Evolutionary conservation across 2,329 filamentous ascomycete species (phyloP).

Genomic region (Diaporthe citriasiana): DNA sequence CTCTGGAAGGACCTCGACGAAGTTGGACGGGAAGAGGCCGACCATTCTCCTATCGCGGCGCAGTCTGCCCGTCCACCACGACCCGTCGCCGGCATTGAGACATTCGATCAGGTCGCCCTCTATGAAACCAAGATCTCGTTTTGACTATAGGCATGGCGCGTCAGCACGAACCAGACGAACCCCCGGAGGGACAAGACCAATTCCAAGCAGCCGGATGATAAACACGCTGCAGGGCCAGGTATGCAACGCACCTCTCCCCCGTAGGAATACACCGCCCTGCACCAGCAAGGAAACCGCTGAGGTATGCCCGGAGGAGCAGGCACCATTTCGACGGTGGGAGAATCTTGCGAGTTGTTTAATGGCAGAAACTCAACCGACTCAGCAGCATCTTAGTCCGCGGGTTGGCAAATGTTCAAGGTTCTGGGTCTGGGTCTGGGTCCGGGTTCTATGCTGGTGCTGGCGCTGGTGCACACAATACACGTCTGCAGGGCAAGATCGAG

Average conservation of each 20-base stretch:
- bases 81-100: conserved; percentile 95
- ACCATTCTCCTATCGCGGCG: conserved; percentile 91
- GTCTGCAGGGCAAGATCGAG: background rate
- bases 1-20: conserved; percentile 90
- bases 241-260: conserved; percentile 78
- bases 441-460: background rate
- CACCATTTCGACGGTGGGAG: conserved; percentile 59
- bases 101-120: conserved; percentile 99
- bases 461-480: conserved; percentile 16
- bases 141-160: conserved; percentile 68
- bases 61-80: conserved; percentile 97
- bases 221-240: background rate
- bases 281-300: conserved; percentile 90
- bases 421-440: background rate
- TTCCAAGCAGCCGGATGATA: background rate
- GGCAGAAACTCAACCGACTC: conserved; percentile 34
- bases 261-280: conserved; percentile 92
- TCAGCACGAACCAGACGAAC: conserved; percentile 44
- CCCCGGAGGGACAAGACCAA: background rate
- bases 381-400: conserved; percentile 39
- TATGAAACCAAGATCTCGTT: conserved; percentile 95
- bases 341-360: conserved; percentile 35
- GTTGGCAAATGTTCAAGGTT: background rate
- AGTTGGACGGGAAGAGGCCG: conserved; percentile 96
- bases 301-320: conserved; percentile 74